Percentiles rank a stretch among this genome's conserved stretches.
Conservation (phyloP, 163 green algal genomes). For the Prototheca wickerhamii region DNA sequence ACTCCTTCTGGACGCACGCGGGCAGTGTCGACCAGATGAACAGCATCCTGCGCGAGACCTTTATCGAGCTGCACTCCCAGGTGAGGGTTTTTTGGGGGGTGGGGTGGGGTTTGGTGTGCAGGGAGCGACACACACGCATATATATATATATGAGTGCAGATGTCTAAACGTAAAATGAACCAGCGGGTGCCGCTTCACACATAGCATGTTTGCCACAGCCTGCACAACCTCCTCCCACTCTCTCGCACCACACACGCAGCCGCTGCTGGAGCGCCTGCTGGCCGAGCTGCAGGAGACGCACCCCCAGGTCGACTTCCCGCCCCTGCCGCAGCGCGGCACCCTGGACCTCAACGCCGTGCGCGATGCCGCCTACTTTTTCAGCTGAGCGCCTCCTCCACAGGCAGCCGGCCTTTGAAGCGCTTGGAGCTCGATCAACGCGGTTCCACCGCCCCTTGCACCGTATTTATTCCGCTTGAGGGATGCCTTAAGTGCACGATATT, state of each 20-base stretch:
- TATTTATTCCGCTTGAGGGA: background rate
- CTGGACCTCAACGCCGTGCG: conserved; percentile 64
- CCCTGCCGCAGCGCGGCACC: conserved; percentile 49
- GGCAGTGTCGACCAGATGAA: conserved; percentile 67
- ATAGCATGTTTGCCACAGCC: background rate
- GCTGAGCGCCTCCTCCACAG: background rate
- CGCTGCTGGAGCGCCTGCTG: conserved; percentile 63
- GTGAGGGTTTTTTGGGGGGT: conserved; percentile 11
- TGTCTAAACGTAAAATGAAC: background rate
- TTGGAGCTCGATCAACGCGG: background rate
- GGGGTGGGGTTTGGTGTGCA: background rate
- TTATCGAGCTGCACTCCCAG: conserved; percentile 75
- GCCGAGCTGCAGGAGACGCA: conserved; percentile 33
- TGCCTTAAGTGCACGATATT: background rate
- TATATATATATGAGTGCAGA: background rate
- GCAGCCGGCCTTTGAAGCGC: background rate
- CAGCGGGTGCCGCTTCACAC: background rate
- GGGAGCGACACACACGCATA: background rate
- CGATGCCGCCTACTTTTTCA: conserved; percentile 85
- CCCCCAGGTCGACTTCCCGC: conserved; percentile 51
- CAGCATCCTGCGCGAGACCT: conserved; percentile 69
- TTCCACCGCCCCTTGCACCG: background rate
- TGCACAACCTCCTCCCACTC: background rate
- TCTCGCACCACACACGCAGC: conserved; percentile 22
- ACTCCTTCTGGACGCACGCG: conserved; percentile 97